Percentiles rank a stretch among this genome's conserved stretches.
These are phyloP conservation scores for Hymenoscyphus salicellus DNA, from an alignment of 2,329 filamentous ascomycete species.

Conservation along the genomic window DNA sequence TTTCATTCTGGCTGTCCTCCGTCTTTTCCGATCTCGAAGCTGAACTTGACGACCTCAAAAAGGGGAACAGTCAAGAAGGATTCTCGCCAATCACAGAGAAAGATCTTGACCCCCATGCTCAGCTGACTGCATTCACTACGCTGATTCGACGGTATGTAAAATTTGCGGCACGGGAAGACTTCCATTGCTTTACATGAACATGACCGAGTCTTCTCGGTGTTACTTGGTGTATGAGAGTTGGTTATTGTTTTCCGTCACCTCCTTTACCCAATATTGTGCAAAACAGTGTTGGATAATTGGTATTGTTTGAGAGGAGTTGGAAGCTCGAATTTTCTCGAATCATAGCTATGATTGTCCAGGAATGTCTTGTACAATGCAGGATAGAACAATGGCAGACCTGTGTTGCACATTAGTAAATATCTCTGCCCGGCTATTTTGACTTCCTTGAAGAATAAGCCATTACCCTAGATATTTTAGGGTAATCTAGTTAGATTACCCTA, in stretches of 20 bases:
- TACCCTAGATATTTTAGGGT: not conserved
- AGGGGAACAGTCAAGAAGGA: slow-evolving; percentile 6
- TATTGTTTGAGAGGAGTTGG: too few species aligned
- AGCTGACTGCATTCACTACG: slow-evolving; percentile 17
- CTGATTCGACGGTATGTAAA: slow-evolving; percentile 18
- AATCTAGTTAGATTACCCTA: too few species aligned
- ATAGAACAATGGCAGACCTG: too few species aligned
- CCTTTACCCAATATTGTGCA: too few species aligned
- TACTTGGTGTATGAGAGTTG: too few species aligned
- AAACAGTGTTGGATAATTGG: too few species aligned
- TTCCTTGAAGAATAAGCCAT: too few species aligned
- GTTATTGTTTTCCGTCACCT: too few species aligned
- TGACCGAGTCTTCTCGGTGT: not conserved
- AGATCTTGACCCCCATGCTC: slow-evolving; percentile 11
- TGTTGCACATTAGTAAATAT: not conserved
- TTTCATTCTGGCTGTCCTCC: slow-evolving; percentile 10
- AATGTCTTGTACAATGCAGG: too few species aligned
- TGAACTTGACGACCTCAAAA: slow-evolving; percentile 10
- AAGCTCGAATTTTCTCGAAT: too few species aligned
- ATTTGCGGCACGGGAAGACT: not conserved
- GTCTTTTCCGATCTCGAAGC: slow-evolving; percentile 15
- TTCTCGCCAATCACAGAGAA: slow-evolving; percentile 11
- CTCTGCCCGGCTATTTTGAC: too few species aligned
- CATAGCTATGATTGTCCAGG: too few species aligned
- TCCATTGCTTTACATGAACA: not conserved